Conservation (phyloP, 2,329 filamentous ascomycete species). For the Fusarium xyrophilum region DNA sequence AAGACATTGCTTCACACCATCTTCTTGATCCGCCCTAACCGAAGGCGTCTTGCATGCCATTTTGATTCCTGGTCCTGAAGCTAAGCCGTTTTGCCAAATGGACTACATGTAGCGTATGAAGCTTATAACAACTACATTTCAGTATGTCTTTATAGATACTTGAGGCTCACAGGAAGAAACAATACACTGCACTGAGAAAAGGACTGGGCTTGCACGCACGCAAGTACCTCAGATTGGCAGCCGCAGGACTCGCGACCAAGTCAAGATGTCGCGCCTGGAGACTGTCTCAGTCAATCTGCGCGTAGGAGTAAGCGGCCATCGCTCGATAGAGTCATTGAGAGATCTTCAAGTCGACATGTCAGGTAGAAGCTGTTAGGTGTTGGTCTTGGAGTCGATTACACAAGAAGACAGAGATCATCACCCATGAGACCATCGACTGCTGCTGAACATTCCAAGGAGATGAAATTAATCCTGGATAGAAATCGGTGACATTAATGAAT, state of each 20-base stretch:
- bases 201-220: too few relatives aligned
- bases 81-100: background rate
- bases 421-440: background rate
- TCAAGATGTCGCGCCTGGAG: too few relatives aligned
- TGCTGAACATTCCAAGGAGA: rapidly evolving
- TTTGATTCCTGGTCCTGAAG: background rate
- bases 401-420: background rate
- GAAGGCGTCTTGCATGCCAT: background rate
- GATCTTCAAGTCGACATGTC: too few relatives aligned
- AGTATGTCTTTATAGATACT: rapidly evolving
- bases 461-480: background rate
- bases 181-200: background rate
- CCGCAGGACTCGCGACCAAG: too few relatives aligned
- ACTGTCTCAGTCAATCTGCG: too few relatives aligned
- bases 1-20: background rate
- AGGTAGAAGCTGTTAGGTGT: too few relatives aligned
- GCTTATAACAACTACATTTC: background rate
- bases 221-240: too few relatives aligned
- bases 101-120: background rate
- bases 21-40: background rate
- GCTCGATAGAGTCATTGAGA: too few relatives aligned
- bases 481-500: too few relatives aligned
- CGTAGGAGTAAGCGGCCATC: too few relatives aligned
- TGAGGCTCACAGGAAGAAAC: rapidly evolving
- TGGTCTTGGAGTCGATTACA: background rate